Conservation (phyloP, 2,329 filamentous ascomycete genomes). For the Phoma sp. region DNA sequence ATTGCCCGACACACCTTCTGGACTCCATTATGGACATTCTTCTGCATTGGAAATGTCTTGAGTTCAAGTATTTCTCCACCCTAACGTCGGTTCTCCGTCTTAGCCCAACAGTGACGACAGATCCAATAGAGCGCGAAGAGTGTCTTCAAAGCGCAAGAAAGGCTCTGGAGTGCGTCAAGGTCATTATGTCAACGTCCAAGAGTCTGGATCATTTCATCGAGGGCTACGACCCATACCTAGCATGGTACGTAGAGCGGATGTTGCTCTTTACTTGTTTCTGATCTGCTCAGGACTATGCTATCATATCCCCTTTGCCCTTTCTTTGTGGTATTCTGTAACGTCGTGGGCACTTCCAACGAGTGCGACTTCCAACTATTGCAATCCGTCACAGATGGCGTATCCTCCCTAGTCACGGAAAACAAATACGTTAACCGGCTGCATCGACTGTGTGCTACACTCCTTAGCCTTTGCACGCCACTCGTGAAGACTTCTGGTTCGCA, state of each 20-base stretch:
- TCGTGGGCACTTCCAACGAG: conserved; percentile 42
- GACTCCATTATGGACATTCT: conserved; percentile 30
- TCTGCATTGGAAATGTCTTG: conserved; percentile 41
- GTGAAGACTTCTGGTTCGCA: conserved; percentile 15
- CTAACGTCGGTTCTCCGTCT: conserved; percentile 41
- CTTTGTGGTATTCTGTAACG: conserved; percentile 47
- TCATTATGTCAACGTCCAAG: conserved; percentile 32
- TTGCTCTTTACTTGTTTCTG: neutral
- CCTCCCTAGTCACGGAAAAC: conserved; percentile 37
- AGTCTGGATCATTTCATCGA: conserved; percentile 37
- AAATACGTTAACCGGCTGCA: conserved; percentile 38
- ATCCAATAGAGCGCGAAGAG: conserved; percentile 36
- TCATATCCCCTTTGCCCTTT: conserved; percentile 44
- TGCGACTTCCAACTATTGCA: conserved; percentile 40
- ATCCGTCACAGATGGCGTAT: conserved; percentile 36
- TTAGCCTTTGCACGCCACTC: conserved; percentile 40
- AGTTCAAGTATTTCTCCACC: conserved; percentile 43
- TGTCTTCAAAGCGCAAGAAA: conserved; percentile 41
- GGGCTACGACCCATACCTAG: conserved; percentile 38
- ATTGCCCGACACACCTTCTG: conserved; percentile 24
- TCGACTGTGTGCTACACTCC: conserved; percentile 36
- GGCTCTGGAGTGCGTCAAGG: conserved; percentile 37
- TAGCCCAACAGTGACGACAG: conserved; percentile 37
- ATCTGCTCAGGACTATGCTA: conserved; percentile 37
- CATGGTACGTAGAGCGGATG: conserved; percentile 27